Base-by-base conservation (phyloP, 768 basidiomycete genomes). In the Leccinum incarnatum region DNA sequence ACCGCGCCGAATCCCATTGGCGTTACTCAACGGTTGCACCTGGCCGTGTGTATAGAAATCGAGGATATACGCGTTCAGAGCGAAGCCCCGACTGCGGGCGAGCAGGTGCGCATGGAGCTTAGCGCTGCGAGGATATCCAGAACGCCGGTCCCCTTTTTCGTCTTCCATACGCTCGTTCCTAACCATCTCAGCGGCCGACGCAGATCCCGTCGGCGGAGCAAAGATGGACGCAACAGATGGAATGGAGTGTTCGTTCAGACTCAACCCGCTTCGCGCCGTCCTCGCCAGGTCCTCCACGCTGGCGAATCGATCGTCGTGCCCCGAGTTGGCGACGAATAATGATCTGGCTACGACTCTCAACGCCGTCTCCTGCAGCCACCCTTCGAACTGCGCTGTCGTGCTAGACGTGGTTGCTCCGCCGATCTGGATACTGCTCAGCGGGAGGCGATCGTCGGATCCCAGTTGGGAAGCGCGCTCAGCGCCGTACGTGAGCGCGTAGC, bases 21-120 rank as follows among this genome's bases (percentile, higher is more conserved):
- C 83, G 0, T 61, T 61, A 11, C 73, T 75, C 34, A 88, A 68
- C 2, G 82, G 74, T 2, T 70, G 65, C 7, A 75, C 72, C 65
- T 86, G 85, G 0, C 88, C 89, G 57, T 90, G 89, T 1, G 68
- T 78, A 66, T 81, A 88, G 71, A 88, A 91, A 65, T 91, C 89
- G 48, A 82, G 72, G 15, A 89, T 68, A 64, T 88, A 88, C 0
- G 85, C 87, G 59, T 89, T 89, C 48, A 88, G 75, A 9, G 72
- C 72, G 47, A 72, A 71, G 5, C 37, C 9, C 15, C n/a, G 46
- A 5, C 19, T 19, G 19, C 46, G 46, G 46, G 46, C 17, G 17
- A 40, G 29, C 6, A 30, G 9, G 25, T n/a, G 46, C 9, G 15
- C 4, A 4, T 53, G 23, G 0, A 5, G 3, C 9, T 56, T 59